phyloP scores from a whole-genome alignment of 306 rosid species.

The Vicia faba region DNA sequence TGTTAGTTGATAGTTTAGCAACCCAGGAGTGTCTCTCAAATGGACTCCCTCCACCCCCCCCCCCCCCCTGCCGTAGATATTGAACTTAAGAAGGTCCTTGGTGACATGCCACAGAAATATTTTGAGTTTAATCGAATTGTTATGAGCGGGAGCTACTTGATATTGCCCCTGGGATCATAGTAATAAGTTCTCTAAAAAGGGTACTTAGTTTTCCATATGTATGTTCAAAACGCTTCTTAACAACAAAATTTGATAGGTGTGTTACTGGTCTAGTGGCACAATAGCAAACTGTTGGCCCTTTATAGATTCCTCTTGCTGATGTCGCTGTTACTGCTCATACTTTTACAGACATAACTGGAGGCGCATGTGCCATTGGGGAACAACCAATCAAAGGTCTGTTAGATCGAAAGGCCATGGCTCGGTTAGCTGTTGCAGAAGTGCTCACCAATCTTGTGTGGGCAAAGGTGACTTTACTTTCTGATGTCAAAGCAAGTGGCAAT shows the following conservation, averaged over 20 bases:
- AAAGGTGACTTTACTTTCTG: constrained; percentile 77
- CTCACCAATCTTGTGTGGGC: constrained; percentile 98
- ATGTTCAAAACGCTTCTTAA: constrained; percentile 78
- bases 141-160: constrained; percentile 70
- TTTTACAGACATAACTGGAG: too few species aligned
- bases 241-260: constrained; percentile 82
- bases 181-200: constrained; percentile 72
- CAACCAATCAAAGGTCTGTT: constrained; percentile 85
- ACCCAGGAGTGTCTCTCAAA: constrained; percentile 45
- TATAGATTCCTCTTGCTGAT: constrained; percentile 85
- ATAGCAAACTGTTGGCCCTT: constrained; percentile 90
- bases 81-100: constrained; percentile 88
- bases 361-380: constrained; percentile 90
- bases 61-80: constrained; percentile 83
- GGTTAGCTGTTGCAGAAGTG: constrained; percentile 93
- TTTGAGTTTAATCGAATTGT: constrained; percentile 62
- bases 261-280: constrained; percentile 91
- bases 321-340: too few species aligned
- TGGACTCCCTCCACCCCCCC: constrained; percentile 68
- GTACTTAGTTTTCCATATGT: constrained; percentile 82
- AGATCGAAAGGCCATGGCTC: constrained; percentile 92
- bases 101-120: constrained; percentile 87
- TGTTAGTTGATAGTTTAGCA: constrained; percentile 72
- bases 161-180: constrained; percentile 66
- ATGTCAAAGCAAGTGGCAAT: constrained; percentile 89